Conservation (phyloP, 768 basidiomycete species). For the Termitomyces sp. region DNA sequence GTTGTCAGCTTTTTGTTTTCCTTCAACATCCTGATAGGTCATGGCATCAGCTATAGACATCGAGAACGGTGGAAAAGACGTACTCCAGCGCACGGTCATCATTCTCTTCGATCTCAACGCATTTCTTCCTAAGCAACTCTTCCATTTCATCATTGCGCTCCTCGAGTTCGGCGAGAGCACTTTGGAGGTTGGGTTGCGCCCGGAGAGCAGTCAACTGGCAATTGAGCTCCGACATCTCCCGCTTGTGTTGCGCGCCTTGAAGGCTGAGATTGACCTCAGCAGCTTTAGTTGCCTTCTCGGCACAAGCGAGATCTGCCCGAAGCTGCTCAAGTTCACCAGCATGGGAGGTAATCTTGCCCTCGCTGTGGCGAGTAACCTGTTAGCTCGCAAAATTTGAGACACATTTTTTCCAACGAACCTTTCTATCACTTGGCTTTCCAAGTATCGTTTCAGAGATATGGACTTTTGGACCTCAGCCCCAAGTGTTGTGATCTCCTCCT, state of each 20-base stretch:
- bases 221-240: conserved; percentile 55
- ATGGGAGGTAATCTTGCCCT: conserved; percentile 36
- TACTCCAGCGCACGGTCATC: conserved; percentile 81
- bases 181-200: conserved; percentile 52
- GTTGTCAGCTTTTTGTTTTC: conserved; percentile 72
- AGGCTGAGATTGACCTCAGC: conserved; percentile 67
- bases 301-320: conserved; percentile 42
- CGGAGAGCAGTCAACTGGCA: conserved; percentile 51
- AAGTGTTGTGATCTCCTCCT: conserved; percentile 53
- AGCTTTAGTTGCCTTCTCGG: conserved; percentile 55
- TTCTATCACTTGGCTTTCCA: conserved; percentile 64
- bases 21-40: conserved; percentile 57
- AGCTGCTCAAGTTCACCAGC: conserved; percentile 38
- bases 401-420: conserved; percentile 37
- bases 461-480: conserved; percentile 66
- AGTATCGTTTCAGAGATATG: conserved; percentile 54
- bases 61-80: conserved; percentile 23
- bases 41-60: conserved; percentile 5
- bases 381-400: not conserved
- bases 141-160: conserved; percentile 78
- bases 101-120: conserved; percentile 78
- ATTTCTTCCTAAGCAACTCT: conserved; percentile 63
- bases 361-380: conserved; percentile 32
- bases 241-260: conserved; percentile 63
- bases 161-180: conserved; percentile 55